These are phyloP conservation scores for Serendipita sp. DNA, from an alignment of 768 basidiomycete genomes.

Conservation along the genomic window DNA sequence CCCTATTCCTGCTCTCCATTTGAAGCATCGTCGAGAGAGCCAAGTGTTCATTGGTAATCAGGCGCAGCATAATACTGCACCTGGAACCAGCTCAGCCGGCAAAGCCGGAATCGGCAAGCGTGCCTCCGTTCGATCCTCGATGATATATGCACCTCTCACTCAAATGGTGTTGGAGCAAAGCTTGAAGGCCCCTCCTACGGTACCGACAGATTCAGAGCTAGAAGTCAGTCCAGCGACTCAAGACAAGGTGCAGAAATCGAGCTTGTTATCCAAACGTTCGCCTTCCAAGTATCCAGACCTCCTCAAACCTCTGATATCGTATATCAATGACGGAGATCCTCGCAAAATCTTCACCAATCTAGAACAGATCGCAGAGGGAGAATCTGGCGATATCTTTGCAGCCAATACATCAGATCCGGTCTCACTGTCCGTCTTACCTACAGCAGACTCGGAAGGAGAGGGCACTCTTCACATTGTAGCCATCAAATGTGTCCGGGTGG, in stretches of 20 bases:
- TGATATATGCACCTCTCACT: too few relatives aligned
- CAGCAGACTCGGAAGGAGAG: constrained; percentile 6
- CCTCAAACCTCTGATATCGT: constrained; percentile 40
- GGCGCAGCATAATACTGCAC: too few relatives aligned
- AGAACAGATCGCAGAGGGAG: constrained; percentile 69
- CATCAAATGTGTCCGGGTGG: constrained; percentile 54
- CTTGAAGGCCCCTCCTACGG: neutral
- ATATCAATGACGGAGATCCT: constrained; percentile 50
- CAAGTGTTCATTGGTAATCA: too few relatives aligned
- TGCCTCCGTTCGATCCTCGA: too few relatives aligned
- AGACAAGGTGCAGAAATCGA: too few relatives aligned
- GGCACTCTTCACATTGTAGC: constrained; percentile 34
- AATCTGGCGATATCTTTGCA: constrained; percentile 53
- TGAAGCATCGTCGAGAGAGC: too few relatives aligned
- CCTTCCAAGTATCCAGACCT: constrained; percentile 16
- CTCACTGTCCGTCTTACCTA: constrained; percentile 14
- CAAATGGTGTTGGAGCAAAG: too few relatives aligned
- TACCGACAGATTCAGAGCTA: neutral
- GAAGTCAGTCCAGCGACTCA: neutral
- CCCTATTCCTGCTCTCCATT: too few relatives aligned
- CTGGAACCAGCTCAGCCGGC: too few relatives aligned
- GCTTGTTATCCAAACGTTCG: too few relatives aligned
- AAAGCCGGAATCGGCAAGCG: too few relatives aligned
- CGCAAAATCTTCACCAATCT: constrained; percentile 46
- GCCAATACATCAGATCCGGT: constrained; percentile 16